These are phyloP conservation scores for Moniliella sp. DNA, from an alignment of 1,284 basidiomycete genomes.

Conservation along the genomic window DNA sequence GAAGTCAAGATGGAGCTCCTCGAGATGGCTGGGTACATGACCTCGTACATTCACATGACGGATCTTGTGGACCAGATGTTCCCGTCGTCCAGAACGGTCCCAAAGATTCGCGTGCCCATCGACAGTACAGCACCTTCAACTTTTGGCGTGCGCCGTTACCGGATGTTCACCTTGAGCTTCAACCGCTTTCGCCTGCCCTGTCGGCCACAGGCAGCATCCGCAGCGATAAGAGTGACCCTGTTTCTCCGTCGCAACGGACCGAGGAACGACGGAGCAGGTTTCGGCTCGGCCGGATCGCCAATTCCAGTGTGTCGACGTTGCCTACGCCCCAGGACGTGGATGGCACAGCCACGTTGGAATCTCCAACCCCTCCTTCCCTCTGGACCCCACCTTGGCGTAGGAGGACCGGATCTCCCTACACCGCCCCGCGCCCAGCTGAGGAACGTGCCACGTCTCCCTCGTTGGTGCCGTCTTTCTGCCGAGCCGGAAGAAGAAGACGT, in stretches of 20 bases:
- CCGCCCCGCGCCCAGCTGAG: too few species aligned
- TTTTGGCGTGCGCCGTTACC: slow-evolving; percentile 63
- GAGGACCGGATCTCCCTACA: too few species aligned
- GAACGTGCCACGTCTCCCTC: too few species aligned
- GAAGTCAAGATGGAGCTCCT: slow-evolving; percentile 94
- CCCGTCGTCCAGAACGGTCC: slow-evolving; percentile 64
- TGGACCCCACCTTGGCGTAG: too few species aligned
- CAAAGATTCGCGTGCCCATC: slow-evolving; percentile 42
- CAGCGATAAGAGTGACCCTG: slow-evolving; percentile 7
- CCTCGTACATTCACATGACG: slow-evolving; percentile 90
- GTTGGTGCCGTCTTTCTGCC: too few species aligned
- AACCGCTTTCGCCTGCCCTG: slow-evolving; percentile 58
- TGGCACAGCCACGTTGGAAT: slow-evolving; percentile 9
- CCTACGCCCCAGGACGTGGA: slow-evolving; percentile 5
- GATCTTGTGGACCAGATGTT: slow-evolving; percentile 98
- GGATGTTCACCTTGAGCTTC: slow-evolving; percentile 47
- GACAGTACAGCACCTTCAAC: slow-evolving; percentile 89
- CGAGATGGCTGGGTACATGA: slow-evolving; percentile 85
- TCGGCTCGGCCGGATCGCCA: slow-evolving; percentile 4
- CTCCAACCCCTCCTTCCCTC: too few species aligned
- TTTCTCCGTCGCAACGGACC: slow-evolving; percentile 3
- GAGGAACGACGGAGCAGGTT: slow-evolving; percentile 1
- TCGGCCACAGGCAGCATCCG: slow-evolving; percentile 41
- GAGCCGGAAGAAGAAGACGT: too few species aligned
- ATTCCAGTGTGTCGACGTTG: slow-evolving; percentile 6